Conservation (phyloP, 192 early-diverging fungal species). For the Coemansia pectinata region DNA sequence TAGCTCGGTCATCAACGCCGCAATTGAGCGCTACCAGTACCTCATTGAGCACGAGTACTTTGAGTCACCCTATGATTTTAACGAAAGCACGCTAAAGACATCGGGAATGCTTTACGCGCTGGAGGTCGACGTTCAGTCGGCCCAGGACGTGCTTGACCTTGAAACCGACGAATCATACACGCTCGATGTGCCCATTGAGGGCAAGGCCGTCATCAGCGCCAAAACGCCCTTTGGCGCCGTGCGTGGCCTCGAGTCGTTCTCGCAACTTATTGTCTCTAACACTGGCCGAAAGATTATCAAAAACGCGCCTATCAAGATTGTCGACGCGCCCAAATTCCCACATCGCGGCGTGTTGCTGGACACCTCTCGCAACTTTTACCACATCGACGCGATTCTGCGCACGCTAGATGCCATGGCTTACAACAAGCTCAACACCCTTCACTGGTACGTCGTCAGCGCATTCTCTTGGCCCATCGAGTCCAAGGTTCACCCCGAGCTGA, state of each 20-base stretch:
- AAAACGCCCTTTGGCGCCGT: conserved; percentile 69
- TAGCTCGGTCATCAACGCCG: conserved; percentile 57
- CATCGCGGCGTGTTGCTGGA: conserved; percentile 76
- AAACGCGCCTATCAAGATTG: conserved; percentile 61
- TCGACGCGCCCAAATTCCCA: conserved; percentile 61
- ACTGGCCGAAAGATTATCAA: conserved; percentile 55
- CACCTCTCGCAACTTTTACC: conserved; percentile 69
- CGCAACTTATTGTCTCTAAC: conserved; percentile 68
- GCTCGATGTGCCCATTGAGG: conserved; percentile 58
- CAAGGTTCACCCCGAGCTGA: conserved; percentile 65
- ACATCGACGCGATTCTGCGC: conserved; percentile 59
- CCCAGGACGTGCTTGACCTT: conserved; percentile 58
- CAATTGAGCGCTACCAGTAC: conserved; percentile 60
- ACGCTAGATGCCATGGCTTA: conserved; percentile 68
- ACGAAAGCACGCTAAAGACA: conserved; percentile 45
- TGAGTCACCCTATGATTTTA: conserved; percentile 52
- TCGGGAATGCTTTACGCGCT: conserved; percentile 40
- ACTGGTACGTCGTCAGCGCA: conserved; percentile 72
- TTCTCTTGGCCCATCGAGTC: conserved; percentile 74
- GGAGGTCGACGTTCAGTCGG: conserved; percentile 53
- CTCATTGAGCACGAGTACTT: conserved; percentile 59
- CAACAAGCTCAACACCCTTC: conserved; percentile 78
- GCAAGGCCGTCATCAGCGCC: conserved; percentile 60
- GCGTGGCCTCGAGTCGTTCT: conserved; percentile 71
- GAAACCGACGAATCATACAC: conserved; percentile 71